These are phyloP conservation scores for Phytopythium montanum DNA, from an alignment of 352 stramenopile species.

Conservation along the genomic window DNA sequence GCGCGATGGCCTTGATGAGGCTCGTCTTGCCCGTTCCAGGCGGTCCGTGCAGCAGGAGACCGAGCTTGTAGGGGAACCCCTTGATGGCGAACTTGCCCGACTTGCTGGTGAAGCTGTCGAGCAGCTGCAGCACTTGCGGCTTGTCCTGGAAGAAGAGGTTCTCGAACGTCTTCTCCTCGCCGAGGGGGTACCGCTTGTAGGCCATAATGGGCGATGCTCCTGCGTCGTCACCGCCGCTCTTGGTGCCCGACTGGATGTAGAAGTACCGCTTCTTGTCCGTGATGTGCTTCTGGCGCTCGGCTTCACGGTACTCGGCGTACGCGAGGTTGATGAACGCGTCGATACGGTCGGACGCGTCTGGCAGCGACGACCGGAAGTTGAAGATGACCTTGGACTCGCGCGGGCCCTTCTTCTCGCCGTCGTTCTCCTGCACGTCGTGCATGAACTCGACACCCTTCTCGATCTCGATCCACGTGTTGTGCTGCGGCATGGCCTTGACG, in stretches of 20 bases:
- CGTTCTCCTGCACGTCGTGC: slow-evolving; percentile 29
- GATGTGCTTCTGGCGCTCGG: slow-evolving; percentile 28
- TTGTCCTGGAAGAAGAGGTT: slow-evolving; percentile 89
- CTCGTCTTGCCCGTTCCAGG: slow-evolving; percentile 90
- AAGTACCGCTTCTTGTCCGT: slow-evolving; percentile 46
- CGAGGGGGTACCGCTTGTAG: slow-evolving; percentile 77
- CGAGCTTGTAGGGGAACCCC: slow-evolving; percentile 89
- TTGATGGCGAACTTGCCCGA: slow-evolving; percentile 82
- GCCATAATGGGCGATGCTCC: slow-evolving; percentile 11
- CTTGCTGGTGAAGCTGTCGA: slow-evolving; percentile 70
- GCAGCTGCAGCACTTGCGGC: slow-evolving; percentile 47
- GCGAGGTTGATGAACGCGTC: slow-evolving; percentile 33
- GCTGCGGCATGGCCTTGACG: slow-evolving; percentile 29
- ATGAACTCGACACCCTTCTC: slow-evolving; percentile 40
- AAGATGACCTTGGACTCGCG: slow-evolving; percentile 27
- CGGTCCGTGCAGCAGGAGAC: slow-evolving; percentile 82
- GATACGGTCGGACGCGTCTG: slow-evolving; percentile 33
- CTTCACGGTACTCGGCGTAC: slow-evolving; percentile 34
- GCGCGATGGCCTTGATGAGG: slow-evolving; percentile 86
- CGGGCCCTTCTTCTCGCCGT: slow-evolving; percentile 14
- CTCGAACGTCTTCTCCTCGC: slow-evolving; percentile 86
- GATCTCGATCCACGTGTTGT: slow-evolving; percentile 46
- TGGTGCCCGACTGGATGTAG: slow-evolving; percentile 27
- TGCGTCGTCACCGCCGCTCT: slow-evolving; percentile 8
- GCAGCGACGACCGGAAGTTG: slow-evolving; percentile 9